A percentile compares a stretch with the other conserved stretches of the same genome.
These are phyloP conservation scores for Globisporangium solare DNA, from an alignment of 352 stramenopile genomes.

Conservation along the genomic window DNA sequence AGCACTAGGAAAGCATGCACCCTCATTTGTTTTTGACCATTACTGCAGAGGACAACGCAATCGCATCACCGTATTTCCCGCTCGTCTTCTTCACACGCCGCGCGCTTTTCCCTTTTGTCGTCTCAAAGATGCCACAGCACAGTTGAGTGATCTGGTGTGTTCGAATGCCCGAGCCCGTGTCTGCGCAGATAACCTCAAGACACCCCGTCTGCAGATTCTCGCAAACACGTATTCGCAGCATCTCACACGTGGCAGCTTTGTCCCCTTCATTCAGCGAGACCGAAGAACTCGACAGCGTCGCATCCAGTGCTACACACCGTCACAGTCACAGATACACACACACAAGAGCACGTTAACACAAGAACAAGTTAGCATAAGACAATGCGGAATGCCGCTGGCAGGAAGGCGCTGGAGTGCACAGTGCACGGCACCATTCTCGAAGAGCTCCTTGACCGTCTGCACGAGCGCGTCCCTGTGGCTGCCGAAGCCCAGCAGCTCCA, in stretches of 20 bases:
- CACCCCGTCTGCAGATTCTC: conserved; percentile 19
- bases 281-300: conserved; percentile 23
- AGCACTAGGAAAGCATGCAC: conserved; percentile 1
- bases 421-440: conserved; percentile 58
- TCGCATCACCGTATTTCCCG: conserved; percentile 52
- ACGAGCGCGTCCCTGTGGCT: conserved; percentile 51
- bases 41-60: neutral
- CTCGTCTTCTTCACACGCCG: conserved; percentile 16
- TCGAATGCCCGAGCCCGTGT: conserved; percentile 67
- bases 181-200: conserved; percentile 69
- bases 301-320: conserved; percentile 45
- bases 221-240: conserved; percentile 48
- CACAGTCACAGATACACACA: conserved; percentile 1
- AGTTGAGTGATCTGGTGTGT: conserved; percentile 59
- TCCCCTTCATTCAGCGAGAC: conserved; percentile 15
- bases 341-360: neutral
- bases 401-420: neutral
- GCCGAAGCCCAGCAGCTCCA: conserved; percentile 74
- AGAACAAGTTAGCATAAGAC: too few species aligned
- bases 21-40: too few species aligned
- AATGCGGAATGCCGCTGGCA: too few species aligned
- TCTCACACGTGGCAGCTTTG: conserved; percentile 13
- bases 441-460: conserved; percentile 76
- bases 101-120: conserved; percentile 41
- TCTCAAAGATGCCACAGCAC: conserved; percentile 69